Evolutionary conservation across 805 yeast genomes (phyloP).

Genomic region (Wickerhamiella brachini): DNA sequence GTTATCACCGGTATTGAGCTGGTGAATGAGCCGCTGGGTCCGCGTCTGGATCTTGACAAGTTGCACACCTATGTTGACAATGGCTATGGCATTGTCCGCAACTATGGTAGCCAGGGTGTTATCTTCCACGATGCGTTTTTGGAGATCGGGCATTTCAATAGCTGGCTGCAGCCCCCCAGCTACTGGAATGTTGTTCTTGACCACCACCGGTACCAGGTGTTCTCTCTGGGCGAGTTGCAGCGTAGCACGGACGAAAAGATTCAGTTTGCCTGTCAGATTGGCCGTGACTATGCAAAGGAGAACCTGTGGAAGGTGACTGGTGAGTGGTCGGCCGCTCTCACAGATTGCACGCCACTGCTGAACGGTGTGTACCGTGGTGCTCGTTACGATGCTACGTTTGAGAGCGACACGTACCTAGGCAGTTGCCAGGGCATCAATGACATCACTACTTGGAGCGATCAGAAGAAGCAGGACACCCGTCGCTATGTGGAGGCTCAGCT

Average conservation of each 20-base stretch:
- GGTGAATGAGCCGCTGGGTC: conserved; percentile 81
- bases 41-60: conserved; percentile 41
- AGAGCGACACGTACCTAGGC: conserved; percentile 36
- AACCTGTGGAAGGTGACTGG: conserved; percentile 68
- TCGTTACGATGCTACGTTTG: conserved; percentile 55
- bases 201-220: conserved; percentile 86
- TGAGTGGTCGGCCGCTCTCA: conserved; percentile 85
- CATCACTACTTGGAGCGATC: conserved; percentile 40
- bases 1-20: conserved; percentile 74
- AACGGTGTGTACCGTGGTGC: conserved; percentile 81
- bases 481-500: conserved; percentile 77
- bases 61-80: conserved; percentile 45
- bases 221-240: conserved; percentile 46
- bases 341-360: conserved; percentile 81
- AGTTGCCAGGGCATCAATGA: conserved; percentile 44
- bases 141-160: conserved; percentile 47
- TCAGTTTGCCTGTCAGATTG: conserved; percentile 38
- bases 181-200: conserved; percentile 65
- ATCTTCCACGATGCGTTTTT: conserved; percentile 77
- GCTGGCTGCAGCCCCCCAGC: conserved; percentile 26
- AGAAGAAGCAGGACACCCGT: conserved; percentile 45
- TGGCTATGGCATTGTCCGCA: conserved; percentile 56
- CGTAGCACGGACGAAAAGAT: conserved; percentile 51
- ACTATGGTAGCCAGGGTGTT: conserved; percentile 35
- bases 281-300: conserved; percentile 30